Conservation (phyloP, 2,329 filamentous ascomycete genomes). For the Diaporthe sp. region DNA sequence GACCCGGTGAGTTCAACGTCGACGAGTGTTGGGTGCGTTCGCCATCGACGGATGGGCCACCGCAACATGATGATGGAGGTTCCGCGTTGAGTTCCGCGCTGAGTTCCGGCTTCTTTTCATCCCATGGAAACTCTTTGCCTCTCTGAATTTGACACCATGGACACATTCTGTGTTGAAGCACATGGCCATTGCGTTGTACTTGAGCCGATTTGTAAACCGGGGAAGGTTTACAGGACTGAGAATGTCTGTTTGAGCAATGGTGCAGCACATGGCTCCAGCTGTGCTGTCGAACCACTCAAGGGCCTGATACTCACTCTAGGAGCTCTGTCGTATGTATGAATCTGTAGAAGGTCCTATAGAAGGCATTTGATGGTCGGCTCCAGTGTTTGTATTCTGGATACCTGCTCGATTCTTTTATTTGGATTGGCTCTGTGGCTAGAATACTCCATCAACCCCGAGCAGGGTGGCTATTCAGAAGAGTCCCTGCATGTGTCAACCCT, state of each 20-base stretch:
- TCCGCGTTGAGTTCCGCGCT: conserved; percentile 8
- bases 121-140: neutral
- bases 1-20: neutral
- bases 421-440: neutral
- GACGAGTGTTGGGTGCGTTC: neutral
- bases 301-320: neutral
- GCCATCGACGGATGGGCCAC: neutral
- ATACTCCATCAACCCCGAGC: neutral
- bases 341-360: neutral
- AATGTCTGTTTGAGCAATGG: neutral
- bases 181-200: too few relatives aligned
- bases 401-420: too few relatives aligned
- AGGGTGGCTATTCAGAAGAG: neutral
- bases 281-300: neutral
- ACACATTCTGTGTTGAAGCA: too few relatives aligned
- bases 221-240: too few relatives aligned
- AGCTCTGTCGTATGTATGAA: neutral
- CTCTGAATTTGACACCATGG: neutral
- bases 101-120: neutral
- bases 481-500: neutral
- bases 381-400: too few relatives aligned
- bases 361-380: too few relatives aligned
- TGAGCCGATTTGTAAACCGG: too few relatives aligned
- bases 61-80: too few relatives aligned
- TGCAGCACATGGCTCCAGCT: neutral